Percentiles rank a stretch among this genome's conserved stretches.
These are phyloP conservation scores for Karstenula rhodostoma DNA, from an alignment of 2,329 filamentous ascomycete species.

Conservation along the genomic window DNA sequence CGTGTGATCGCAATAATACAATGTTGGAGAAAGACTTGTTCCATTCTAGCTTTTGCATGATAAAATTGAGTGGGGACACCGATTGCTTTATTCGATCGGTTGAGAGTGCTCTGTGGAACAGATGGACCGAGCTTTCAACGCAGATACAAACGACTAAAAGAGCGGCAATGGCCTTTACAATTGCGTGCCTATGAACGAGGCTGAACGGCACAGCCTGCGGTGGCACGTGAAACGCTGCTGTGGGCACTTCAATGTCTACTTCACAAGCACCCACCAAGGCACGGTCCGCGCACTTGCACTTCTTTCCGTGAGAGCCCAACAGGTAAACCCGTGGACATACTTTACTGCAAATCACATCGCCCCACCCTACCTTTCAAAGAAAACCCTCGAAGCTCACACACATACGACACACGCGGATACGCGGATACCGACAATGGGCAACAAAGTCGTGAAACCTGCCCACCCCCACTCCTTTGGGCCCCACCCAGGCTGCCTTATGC, in stretches of 20 bases:
- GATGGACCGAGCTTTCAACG: neutral
- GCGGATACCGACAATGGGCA: neutral
- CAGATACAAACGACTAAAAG: constrained; percentile 2
- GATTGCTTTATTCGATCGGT: neutral
- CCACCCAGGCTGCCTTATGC: neutral
- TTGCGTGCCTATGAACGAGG: neutral
- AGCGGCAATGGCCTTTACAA: neutral
- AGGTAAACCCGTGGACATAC: neutral
- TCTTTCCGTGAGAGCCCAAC: neutral
- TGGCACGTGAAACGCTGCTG: neutral
- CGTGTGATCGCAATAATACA: neutral
- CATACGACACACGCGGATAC: neutral
- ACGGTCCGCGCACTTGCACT: neutral
- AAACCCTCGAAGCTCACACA: neutral
- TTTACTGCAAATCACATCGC: neutral
- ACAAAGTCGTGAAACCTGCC: neutral
- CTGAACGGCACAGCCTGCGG: neutral
- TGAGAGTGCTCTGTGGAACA: neutral
- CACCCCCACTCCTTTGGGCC: neutral
- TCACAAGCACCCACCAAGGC: neutral
- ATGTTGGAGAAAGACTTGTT: neutral
- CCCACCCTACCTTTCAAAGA: neutral
- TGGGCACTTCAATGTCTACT: neutral
- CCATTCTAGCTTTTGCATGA: neutral
- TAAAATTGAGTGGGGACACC: neutral